These are phyloP conservation scores for Brasenia schreberi DNA, from an alignment of 164 flowering plant species.

Conservation along the genomic window DNA sequence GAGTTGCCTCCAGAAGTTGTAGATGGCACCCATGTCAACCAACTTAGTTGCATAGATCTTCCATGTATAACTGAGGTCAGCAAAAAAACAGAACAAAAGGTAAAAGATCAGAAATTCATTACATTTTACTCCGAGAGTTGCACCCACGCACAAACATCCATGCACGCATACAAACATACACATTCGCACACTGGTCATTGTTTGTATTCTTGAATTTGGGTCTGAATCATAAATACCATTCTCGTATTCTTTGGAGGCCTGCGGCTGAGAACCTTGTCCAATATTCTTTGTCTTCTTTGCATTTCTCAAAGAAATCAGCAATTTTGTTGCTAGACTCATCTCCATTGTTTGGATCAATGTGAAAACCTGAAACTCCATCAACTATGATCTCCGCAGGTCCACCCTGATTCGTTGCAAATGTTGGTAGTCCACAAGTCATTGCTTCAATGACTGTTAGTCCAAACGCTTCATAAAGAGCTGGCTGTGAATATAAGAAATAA, in stretches of 20 bases:
- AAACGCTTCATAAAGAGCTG: slow-evolving; percentile 86
- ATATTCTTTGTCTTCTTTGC: slow-evolving; percentile 42
- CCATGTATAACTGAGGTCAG: slow-evolving; percentile 90
- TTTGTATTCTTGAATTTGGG: background rate
- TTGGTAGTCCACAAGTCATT: slow-evolving; percentile 89
- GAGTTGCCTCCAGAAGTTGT: slow-evolving; percentile 73
- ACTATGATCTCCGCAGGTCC: slow-evolving; percentile 94
- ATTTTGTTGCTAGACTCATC: slow-evolving; percentile 71
- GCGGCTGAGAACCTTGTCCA: slow-evolving; percentile 56
- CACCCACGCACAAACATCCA: no score
- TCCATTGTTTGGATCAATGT: slow-evolving; percentile 73
- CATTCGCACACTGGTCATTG: background rate
- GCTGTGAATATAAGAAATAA: slow-evolving; percentile 18
- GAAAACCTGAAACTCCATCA: slow-evolving; percentile 85
- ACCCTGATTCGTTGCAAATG: slow-evolving; percentile 91
- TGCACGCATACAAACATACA: background rate
- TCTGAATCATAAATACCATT: slow-evolving; percentile 40
- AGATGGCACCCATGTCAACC: slow-evolving; percentile 79
- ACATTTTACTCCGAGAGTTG: background rate
- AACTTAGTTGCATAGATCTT: slow-evolving; percentile 86
- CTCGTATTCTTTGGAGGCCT: slow-evolving; percentile 63
- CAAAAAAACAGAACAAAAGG: background rate
- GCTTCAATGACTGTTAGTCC: slow-evolving; percentile 95
- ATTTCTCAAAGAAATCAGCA: slow-evolving; percentile 78
- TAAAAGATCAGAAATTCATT: background rate